Percentiles rank a stretch among this genome's conserved stretches.
These are phyloP conservation scores for Cyamopsis tetragonoloba DNA, from an alignment of 306 rosid genomes.

Conservation along the genomic window DNA sequence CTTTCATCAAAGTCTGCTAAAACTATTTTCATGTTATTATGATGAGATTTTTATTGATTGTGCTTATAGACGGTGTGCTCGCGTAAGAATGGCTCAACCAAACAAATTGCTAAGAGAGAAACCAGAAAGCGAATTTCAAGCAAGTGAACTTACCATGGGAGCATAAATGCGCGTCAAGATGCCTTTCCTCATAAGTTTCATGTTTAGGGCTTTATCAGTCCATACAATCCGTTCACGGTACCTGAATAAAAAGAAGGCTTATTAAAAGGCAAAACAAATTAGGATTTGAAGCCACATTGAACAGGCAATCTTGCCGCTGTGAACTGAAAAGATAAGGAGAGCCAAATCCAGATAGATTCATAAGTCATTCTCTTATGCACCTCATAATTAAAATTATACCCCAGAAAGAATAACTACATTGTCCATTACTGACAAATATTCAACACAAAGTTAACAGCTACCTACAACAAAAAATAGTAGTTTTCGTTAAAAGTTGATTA, in stretches of 20 bases:
- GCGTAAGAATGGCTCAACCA: too few species aligned
- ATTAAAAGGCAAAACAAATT: neutral
- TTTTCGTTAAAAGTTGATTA: neutral
- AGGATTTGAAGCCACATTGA: conserved; percentile 7
- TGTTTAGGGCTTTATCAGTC: conserved; percentile 60
- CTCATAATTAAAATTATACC: too few species aligned
- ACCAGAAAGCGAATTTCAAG: neutral
- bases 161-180: conserved; percentile 80
- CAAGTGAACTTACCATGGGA: conserved; percentile 60
- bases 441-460: conserved; percentile 4
- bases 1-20: too few species aligned
- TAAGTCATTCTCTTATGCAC: too few species aligned
- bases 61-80: too few species aligned
- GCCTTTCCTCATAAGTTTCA: conserved; percentile 80
- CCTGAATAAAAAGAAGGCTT: conserved; percentile 46
- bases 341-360: too few species aligned
- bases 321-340: neutral
- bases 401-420: too few species aligned
- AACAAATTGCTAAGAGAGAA: conserved; percentile 16
- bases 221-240: conserved; percentile 86
- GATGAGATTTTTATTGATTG: too few species aligned
- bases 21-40: too few species aligned
- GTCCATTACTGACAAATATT: neutral
- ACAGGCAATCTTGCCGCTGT: neutral
- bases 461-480: neutral